Evolutionary conservation across 495 filamentous ascomycete genomes (phyloP), one percentile per base, ranked within the genome.

Genomic region (Corynascus novoguineensis): DNA sequence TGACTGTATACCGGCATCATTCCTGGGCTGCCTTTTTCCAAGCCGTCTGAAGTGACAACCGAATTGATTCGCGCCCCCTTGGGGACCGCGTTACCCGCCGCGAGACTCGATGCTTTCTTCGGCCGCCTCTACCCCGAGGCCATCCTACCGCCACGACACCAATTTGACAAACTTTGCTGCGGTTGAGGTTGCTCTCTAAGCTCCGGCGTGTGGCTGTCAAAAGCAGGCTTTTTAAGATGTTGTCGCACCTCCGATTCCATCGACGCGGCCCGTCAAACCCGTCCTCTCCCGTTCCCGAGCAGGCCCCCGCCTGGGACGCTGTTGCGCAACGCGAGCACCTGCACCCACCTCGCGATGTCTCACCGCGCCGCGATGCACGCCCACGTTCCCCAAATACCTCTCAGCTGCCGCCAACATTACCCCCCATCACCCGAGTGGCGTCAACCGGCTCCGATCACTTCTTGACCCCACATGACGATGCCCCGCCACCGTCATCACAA

Each of bases 201-300:
- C 12, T 24, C 17, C 9, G 4, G 5, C 15, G 28, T 8, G 46
- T 32, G 24, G 10, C 48, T 12, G 11, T 10, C 15, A 41, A 27
- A n/a, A 41, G n/a, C 25, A 14, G 3, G 10, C n/a, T 29, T n/a
- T n/a, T 29, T 17, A 60, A 53, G 4, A 82, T 82, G 79, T 70
- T 81, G 61, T 79, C 76, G 50, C 78, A 81, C 64, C 72, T 81
- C 22, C 78, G 78, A 60, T 79, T 80, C 56, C 78, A 78, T 31
- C 74, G 75, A 64, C 77, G 78, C 45, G 75, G 68, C 12, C 75
- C 78, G 58, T 81, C 79, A 37, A 79, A 72, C 59, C 77, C 79
- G 46, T 67, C 77, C 5, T 80, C 78, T 25, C 76, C 79, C 22
- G 62, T 72, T n/a, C 70, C 73, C 49, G 75, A 76, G 34, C 73